Evolutionary conservation across 2,329 filamentous ascomycete genomes (phyloP), one percentile per base, ranked within the genome.

Genomic region (Pseudogymnoascus sp.): DNA sequence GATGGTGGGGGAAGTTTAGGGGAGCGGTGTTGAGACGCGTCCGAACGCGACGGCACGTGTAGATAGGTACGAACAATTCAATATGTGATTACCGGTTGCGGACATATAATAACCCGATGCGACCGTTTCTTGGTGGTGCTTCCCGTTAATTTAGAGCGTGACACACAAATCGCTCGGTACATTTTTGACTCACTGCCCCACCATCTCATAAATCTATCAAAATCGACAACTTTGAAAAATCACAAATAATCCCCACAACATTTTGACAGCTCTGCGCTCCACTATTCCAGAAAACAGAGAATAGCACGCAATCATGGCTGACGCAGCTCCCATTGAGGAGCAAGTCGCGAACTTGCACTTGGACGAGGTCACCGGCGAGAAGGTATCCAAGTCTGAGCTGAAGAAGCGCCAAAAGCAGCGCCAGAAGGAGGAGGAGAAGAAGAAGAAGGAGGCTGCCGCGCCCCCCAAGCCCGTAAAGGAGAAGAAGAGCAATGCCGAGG

Each of bases 341-440:
- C 69, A 71, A 57, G 75, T 87, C 67, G 82, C 82, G 71, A 90
- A 93, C 77, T 81, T 96, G 68, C 83, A 92, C 75, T 83, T 94
- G 58, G 94, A 99, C 75, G 90, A 95, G 71, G 90, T 92, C 65
- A 97, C 94, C 12, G 94, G 94, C 70, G 94, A 99, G 78, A 86
- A 77, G 75, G 74, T 88, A 64, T 92, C 89, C 78, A 92, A 92
- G 85, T 84, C 86, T 14, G 88, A 92, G 78, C 80, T 97, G 74
- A 99, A 99, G 90, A 93, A 90, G 80, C 87, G 93, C 71, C 85
- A 92, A 79, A 99, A 99, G 90, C 82, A 87, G 73, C 87, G 93
- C 67, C 85, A 93, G 75, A 86, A 84, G 76, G 91, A 95, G 64
- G 88, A 88, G 67, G 90, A 91, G 78, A 97, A 96, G 87, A 86